A percentile compares a stretch with the other conserved stretches of the same genome.
These are phyloP conservation scores for Colletotrichum kahawae DNA, from an alignment of 2,329 filamentous ascomycete species.

Conservation along the genomic window DNA sequence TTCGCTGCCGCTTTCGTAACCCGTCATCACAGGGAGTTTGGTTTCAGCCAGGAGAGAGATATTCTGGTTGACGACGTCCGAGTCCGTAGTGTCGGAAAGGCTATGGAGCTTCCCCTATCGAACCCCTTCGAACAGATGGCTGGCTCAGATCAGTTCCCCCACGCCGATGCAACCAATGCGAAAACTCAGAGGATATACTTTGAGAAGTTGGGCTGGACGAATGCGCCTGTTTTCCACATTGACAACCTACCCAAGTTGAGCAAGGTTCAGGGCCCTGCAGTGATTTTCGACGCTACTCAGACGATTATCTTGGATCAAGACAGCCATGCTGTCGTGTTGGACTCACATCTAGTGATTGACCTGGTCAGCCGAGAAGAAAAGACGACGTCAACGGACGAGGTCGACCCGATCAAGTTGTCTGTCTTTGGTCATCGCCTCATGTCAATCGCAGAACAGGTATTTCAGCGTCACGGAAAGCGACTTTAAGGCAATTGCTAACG, in stretches of 20 bases:
- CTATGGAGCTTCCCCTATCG: neutral
- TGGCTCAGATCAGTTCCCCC: neutral
- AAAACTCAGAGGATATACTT: constrained; percentile 46
- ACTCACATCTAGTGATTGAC: constrained; percentile 42
- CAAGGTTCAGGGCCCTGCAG: constrained; percentile 61
- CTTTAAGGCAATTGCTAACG: neutral
- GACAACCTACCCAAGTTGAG: neutral
- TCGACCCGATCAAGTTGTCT: constrained; percentile 75
- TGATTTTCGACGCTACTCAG: constrained; percentile 75
- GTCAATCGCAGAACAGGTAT: constrained; percentile 72
- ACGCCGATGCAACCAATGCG: constrained; percentile 68
- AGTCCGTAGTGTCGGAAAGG: constrained; percentile 20
- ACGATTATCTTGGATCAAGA: constrained; percentile 64
- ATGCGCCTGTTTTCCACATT: neutral
- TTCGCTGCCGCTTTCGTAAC: constrained; percentile 72
- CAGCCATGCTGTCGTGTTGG: constrained; percentile 54
- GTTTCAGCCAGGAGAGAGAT: constrained; percentile 56
- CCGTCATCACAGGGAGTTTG: constrained; percentile 77
- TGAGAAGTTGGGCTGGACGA: constrained; percentile 7
- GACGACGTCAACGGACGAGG: constrained; percentile 60
- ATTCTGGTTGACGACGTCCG: constrained; percentile 24
- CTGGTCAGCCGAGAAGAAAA: constrained; percentile 32
- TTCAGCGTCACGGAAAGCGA: neutral
- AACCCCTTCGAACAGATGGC: constrained; percentile 14
- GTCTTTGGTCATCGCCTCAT: constrained; percentile 83